A percentile compares a stretch with the other conserved stretches of the same genome.
phyloP scores from a whole-genome alignment of 257 asterid species.

The Solanum piurae region DNA sequence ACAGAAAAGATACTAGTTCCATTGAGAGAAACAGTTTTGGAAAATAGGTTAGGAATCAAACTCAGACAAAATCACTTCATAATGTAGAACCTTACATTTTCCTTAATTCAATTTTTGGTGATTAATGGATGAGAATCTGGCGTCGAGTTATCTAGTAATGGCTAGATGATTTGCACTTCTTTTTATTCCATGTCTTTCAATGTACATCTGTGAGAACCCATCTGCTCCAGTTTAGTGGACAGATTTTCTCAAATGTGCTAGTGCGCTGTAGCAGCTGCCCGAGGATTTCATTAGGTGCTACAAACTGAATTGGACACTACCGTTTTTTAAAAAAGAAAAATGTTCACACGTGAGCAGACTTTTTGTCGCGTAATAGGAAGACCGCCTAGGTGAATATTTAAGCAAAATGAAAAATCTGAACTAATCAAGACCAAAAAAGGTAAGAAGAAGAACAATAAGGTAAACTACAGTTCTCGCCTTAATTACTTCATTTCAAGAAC shows the following conservation, averaged over 20 bases:
- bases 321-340: background rate
- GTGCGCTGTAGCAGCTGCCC: background rate
- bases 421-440: background rate
- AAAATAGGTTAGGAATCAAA: background rate
- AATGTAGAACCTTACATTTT: background rate
- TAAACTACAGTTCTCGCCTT: background rate
- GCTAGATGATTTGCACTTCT: background rate
- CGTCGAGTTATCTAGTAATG: background rate
- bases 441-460: background rate
- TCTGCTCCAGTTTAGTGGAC: background rate
- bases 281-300: background rate
- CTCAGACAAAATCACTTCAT: background rate
- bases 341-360: background rate
- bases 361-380: background rate
- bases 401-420: background rate
- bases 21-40: background rate
- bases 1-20: background rate
- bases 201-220: background rate
- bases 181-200: background rate
- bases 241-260: background rate
- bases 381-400: background rate
- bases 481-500: background rate
- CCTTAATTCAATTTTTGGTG: background rate
- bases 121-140: background rate
- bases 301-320: background rate